A percentile compares a stretch with the other conserved stretches of the same genome.
Conservation (phyloP, 2,329 filamentous ascomycete genomes). For the Rachicladosporium sp. region DNA sequence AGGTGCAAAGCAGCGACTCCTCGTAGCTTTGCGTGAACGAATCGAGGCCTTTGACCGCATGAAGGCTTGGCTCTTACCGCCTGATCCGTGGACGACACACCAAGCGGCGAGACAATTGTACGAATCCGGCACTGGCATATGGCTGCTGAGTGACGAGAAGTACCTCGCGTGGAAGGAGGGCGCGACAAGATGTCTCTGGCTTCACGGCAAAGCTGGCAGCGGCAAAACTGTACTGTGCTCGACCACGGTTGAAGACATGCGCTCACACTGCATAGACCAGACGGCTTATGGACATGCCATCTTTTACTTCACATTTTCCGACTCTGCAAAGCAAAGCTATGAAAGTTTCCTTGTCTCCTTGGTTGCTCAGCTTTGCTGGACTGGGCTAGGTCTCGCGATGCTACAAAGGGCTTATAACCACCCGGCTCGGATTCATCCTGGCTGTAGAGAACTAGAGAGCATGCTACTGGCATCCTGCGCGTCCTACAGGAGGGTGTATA, state of each 20-base stretch:
- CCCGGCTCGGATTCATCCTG: too few relatives aligned
- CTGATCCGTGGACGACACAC: constrained; percentile 4
- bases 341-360: too few relatives aligned
- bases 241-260: constrained; percentile 11
- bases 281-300: constrained; percentile 5
- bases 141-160: constrained; percentile 8
- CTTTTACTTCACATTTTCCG: constrained; percentile 17
- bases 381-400: too few relatives aligned
- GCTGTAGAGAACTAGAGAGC: too few relatives aligned
- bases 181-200: constrained; percentile 6
- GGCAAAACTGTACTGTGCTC: constrained; percentile 16
- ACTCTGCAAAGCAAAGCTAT: background rate
- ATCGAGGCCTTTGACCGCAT: background rate
- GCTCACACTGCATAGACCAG: constrained; percentile 2
- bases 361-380: too few relatives aligned
- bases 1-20: constrained; percentile 8
- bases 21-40: background rate
- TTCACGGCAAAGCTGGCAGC: constrained; percentile 13
- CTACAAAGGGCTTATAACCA: too few relatives aligned
- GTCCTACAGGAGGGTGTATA: too few relatives aligned
- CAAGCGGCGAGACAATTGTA: constrained; percentile 8
- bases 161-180: constrained; percentile 11
- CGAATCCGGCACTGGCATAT: constrained; percentile 10
- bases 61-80: background rate
- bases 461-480: too few relatives aligned